These are phyloP conservation scores for Cucurbita ficifolia DNA, from an alignment of 306 rosid species.

Conservation along the genomic window DNA sequence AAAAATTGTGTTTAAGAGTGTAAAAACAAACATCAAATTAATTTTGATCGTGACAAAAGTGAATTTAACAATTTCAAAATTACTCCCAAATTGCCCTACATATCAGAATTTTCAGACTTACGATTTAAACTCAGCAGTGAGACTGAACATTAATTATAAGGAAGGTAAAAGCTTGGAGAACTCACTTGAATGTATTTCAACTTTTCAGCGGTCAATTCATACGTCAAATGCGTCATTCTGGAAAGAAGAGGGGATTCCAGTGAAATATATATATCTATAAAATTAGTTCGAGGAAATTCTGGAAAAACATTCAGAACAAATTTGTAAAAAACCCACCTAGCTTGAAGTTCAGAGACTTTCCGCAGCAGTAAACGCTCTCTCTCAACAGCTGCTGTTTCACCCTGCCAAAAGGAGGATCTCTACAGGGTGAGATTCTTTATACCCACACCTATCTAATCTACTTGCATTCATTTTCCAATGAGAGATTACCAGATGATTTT, in stretches of 20 bases:
- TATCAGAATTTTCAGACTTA: background rate
- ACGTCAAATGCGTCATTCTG: slow-evolving; percentile 68
- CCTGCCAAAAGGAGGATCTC: slow-evolving; percentile 20
- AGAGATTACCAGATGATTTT: too few species aligned
- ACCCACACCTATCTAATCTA: background rate
- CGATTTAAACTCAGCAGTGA: background rate
- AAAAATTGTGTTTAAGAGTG: too few species aligned
- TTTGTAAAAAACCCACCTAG: slow-evolving; percentile 37
- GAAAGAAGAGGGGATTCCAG: background rate
- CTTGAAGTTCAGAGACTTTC: slow-evolving; percentile 76
- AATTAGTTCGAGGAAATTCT: background rate
- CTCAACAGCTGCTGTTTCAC: slow-evolving; percentile 49
- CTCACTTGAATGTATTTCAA: slow-evolving; percentile 64
- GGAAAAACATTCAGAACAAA: slow-evolving; percentile 4
- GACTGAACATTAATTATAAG: background rate
- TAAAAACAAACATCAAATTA: too few species aligned
- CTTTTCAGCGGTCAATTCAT: slow-evolving; percentile 72
- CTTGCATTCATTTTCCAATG: background rate
- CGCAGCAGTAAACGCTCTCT: slow-evolving; percentile 53
- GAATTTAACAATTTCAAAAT: background rate
- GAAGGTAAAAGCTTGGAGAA: slow-evolving; percentile 1
- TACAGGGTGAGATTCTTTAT: background rate
- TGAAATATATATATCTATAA: background rate
- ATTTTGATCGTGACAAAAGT: background rate
- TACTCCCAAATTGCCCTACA: background rate